These are phyloP conservation scores for Lophiostoma macrostomum DNA, from an alignment of 495 filamentous ascomycete genomes.

Conservation along the genomic window DNA sequence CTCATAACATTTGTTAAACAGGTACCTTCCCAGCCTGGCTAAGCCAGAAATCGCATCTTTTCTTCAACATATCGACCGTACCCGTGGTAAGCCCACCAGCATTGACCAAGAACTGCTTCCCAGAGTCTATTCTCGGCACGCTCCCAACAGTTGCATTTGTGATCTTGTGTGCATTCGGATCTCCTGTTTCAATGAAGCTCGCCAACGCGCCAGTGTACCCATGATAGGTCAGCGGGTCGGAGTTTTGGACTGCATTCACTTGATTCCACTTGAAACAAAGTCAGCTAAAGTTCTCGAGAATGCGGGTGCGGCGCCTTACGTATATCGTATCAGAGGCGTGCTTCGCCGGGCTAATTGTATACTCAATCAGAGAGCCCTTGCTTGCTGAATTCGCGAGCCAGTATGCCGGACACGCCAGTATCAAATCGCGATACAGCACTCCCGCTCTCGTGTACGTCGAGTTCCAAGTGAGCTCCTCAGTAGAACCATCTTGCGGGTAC, in stretches of 20 bases:
- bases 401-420: conserved; percentile 59
- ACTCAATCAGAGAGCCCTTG: conserved; percentile 55
- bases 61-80: conserved; percentile 41
- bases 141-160: conserved; percentile 46
- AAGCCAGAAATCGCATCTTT: conserved; percentile 56
- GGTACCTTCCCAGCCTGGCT: conserved; percentile 35
- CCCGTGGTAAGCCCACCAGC: not conserved
- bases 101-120: conserved; percentile 51
- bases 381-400: conserved; percentile 52
- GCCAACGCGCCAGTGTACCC: conserved; percentile 60
- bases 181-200: conserved; percentile 57
- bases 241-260: conserved; percentile 53
- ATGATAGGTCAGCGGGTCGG: conserved; percentile 52
- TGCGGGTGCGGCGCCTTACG: conserved; percentile 47
- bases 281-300: too few relatives aligned
- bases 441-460: conserved; percentile 50
- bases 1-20: conserved; percentile 2
- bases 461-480: conserved; percentile 51
- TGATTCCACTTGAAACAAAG: conserved; percentile 50
- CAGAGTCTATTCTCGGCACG: conserved; percentile 45
- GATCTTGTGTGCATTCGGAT: conserved; percentile 58
- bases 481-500: conserved; percentile 48
- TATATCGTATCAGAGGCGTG: conserved; percentile 60
- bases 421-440: conserved; percentile 55
- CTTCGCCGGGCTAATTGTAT: conserved; percentile 56